Conservation (phyloP, 345 rosid species). For the Citrus medica region DNA sequence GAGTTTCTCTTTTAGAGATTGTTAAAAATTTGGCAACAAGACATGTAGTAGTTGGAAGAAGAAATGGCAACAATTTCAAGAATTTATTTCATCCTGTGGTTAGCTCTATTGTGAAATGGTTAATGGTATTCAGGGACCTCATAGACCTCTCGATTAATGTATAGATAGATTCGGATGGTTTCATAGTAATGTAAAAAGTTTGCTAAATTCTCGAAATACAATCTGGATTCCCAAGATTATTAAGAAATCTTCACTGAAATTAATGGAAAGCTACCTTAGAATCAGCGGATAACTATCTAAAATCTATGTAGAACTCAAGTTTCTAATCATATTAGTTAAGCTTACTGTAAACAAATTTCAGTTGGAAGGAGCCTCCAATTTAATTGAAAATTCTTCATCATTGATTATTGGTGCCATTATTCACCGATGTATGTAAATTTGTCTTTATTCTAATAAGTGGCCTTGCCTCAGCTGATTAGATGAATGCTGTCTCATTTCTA, state of each 20-base stretch:
- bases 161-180: no score
- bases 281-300: not conserved
- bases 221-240: no score
- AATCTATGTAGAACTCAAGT: not conserved
- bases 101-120: no score
- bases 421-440: not conserved
- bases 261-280: no score
- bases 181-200: no score
- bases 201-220: no score
- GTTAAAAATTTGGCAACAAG: not conserved
- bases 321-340: not conserved
- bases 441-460: not conserved
- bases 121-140: no score
- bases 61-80: no score
- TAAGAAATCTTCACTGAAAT: no score
- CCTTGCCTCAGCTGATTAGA: not conserved
- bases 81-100: no score
- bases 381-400: not conserved
- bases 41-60: not conserved
- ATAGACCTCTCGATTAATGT: no score
- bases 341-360: not conserved
- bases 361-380: not conserved
- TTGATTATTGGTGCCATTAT: not conserved
- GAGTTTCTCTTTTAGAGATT: not conserved
- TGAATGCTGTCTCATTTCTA: slow-evolving; percentile 1